A percentile compares a stretch with the other conserved stretches of the same genome.
Evolutionary conservation across 2,329 filamentous ascomycete genomes (phyloP).

Genomic region (Diaporthe sp.): DNA sequence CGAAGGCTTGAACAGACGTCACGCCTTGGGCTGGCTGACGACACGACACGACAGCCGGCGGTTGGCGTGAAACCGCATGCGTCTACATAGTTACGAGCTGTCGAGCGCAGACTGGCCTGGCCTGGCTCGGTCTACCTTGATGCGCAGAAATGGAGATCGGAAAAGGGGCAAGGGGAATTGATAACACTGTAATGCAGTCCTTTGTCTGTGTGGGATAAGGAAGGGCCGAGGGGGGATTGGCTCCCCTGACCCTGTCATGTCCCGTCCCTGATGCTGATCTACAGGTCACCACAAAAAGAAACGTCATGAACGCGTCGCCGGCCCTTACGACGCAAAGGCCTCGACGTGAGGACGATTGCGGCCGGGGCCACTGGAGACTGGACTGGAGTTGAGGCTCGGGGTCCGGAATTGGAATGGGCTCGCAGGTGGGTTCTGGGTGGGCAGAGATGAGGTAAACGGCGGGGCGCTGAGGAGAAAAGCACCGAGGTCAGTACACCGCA

Average conservation of each 20-base stretch:
- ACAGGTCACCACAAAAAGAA: slow-evolving; percentile 21
- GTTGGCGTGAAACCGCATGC: neutral
- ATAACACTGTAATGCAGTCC: neutral
- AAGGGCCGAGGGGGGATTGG: neutral
- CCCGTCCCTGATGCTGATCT: slow-evolving; percentile 18
- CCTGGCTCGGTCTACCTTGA: neutral
- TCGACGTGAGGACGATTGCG: neutral
- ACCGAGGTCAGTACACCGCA: slow-evolving; percentile 10
- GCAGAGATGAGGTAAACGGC: slow-evolving; percentile 30
- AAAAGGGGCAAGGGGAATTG: slow-evolving; percentile 16
- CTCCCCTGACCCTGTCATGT: slow-evolving; percentile 10
- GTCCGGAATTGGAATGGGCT: slow-evolving; percentile 19
- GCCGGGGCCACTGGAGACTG: neutral
- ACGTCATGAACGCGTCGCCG: slow-evolving; percentile 31
- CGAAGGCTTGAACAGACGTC: slow-evolving; percentile 25
- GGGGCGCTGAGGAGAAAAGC: neutral
- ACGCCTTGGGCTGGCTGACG: neutral
- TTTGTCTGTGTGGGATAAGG: neutral
- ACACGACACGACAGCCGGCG: neutral
- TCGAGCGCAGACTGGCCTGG: neutral
- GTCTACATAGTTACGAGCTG: neutral
- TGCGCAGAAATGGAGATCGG: neutral
- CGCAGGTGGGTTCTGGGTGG: slow-evolving; percentile 23
- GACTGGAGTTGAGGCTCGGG: slow-evolving; percentile 7
- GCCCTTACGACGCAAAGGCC: slow-evolving; percentile 4